Base-by-base conservation (phyloP, 129 eudicot species). In the sunflower (Helianthus annuus) region DNA sequence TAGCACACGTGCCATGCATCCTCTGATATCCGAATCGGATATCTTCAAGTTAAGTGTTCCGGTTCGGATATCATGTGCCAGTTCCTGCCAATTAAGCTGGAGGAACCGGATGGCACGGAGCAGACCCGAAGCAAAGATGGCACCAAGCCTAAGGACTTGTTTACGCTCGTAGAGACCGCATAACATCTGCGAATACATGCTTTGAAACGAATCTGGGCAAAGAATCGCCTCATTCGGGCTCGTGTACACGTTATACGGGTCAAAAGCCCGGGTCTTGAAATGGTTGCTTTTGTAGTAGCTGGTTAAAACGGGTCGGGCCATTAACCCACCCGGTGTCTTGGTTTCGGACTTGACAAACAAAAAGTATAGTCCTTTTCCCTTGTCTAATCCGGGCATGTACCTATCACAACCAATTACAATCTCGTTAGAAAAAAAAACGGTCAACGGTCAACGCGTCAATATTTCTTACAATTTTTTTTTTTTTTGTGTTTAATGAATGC, bases 51-150 rank as follows among this genome's bases (percentile, higher is more conserved):
- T 78, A 2, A 92, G 86, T 2, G 82, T 70, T 51, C 98, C 98
- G 68, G 86, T 77, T 29, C 90, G 85, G 76, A 92, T 92, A 52
- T 92, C 98, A 1, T 78, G 71, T 2, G 88, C 78, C 15, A 92
- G 77, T 57, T 87, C 75, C 11, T 10, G 73, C 98, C 98, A 92
- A 53, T 92, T 85, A 48, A 89, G 96, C 81, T 92, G 98, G 81
- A 92, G 96, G 74, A 92, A 92, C 45, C 96, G 86, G 79, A 92
- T 89, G 84, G 98, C 98, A 10, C 98, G 98, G 73, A 92, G 96
- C 15, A 92, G 85, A 17, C 98, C 98, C 1, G 98, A 92, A 73
- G 98, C 98, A 16, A 89, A 92, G 0, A 92, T 95, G 6, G 98
- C 98, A 2, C 98, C 98, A 0, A 92, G 84, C 4, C 98, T 91